phyloP scores from a whole-genome alignment of 192 early-diverging fungal species.

The Coemansia brasiliensis region DNA sequence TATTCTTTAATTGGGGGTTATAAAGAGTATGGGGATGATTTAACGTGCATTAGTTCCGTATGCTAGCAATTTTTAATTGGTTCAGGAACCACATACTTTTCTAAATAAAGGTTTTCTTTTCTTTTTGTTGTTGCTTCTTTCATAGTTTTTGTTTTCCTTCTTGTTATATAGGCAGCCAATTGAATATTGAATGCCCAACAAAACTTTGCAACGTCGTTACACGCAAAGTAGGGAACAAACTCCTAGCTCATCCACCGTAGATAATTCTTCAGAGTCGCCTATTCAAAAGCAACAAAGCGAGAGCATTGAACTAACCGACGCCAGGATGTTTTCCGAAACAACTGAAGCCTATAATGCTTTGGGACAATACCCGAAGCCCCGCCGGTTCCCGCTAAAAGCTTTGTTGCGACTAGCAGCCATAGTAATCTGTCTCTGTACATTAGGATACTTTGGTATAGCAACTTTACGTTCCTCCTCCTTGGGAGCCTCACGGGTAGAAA shows the following conservation, averaged over 20 bases:
- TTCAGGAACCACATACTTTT: no score
- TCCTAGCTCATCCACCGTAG: neutral
- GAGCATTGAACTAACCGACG: neutral
- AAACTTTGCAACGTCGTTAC: neutral
- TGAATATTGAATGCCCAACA: neutral
- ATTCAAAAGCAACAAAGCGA: neutral
- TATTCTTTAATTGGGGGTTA: no score
- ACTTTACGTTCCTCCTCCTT: constrained; percentile 4
- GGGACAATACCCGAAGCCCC: constrained; percentile 42
- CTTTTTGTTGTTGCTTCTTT: neutral
- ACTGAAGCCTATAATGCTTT: constrained; percentile 25
- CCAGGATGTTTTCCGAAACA: neutral
- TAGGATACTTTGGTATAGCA: constrained; percentile 29
- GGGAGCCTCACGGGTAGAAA: neutral
- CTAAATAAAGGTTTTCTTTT: neutral
- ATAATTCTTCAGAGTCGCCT: neutral
- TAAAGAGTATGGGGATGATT: no score
- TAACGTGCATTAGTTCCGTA: no score
- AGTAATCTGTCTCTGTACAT: constrained; percentile 3
- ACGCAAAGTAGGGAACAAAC: constrained; percentile 3
- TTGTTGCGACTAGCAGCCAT: constrained; percentile 27
- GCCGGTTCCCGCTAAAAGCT: constrained; percentile 12
- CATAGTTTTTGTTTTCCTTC: neutral
- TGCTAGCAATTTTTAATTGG: no score
- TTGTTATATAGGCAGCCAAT: no score